Evolutionary conservation across 176 grass and related monocot genomes (phyloP), one percentile per base, ranked within the genome.

Genomic region (Phoenix dactylifera): DNA sequence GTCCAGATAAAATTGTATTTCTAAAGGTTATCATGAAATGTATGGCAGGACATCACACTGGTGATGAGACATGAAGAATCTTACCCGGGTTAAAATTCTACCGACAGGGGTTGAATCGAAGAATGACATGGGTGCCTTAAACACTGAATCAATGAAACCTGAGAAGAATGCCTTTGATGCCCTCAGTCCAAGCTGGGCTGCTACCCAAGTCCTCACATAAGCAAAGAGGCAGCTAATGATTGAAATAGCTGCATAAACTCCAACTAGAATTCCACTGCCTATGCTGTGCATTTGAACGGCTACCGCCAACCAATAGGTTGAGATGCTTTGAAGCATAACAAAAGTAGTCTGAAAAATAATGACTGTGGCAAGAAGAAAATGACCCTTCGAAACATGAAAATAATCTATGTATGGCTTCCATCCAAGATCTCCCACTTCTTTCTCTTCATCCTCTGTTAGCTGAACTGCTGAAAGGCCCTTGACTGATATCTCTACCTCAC

Each of bases 21-120:
- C 35, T 44, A 44, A 3, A 44, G 10, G 10, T 12, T 12, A 44
- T 7, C 35, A 44, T 12, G 35, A 44, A 2, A 44, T 12, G 35
- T 44, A 44, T 44, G 9, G 14, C 14, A 14, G 35, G 35, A 9
- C 14, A 44, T 44, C 14, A 2, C 10, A 44, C 35, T 14, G 10
- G 35, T 10, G 2, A 44, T 44, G 35, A 44, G 35, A 18, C 16
- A 53, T 39, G 10, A 55, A 28, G 54, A 61, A 54, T 7, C 63
- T 50, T 85, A 97, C 92, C 81, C 92, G 78, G 22, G 87, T 90
- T 63, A 97, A 71, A 52, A 97, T 97, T 77, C 92, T 85, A 57
- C 92, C 92, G 17, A 97, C 75, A 52, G 92, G 92, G 14, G 92
- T 97, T 19, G 92, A 88, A 62, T 97, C 87, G 52, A 97, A 97